Evolutionary conservation across 2,329 filamentous ascomycete genomes (phyloP).

Genomic region (Xylariaceae sp.): DNA sequence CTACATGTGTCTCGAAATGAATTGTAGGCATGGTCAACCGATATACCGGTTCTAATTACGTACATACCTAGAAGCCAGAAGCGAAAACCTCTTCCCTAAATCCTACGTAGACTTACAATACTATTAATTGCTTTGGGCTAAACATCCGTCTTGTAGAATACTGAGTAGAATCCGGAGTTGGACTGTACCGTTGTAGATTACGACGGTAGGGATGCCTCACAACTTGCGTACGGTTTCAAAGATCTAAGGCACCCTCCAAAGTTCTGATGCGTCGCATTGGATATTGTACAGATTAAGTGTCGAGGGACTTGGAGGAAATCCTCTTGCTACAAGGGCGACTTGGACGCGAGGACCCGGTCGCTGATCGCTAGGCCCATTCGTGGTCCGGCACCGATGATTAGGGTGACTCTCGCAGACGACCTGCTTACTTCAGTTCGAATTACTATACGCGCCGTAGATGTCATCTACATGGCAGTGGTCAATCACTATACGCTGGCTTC

Average conservation of each 20-base stretch:
- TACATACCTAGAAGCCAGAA: too few relatives aligned
- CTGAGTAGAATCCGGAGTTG: not conserved
- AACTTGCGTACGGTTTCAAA: not conserved
- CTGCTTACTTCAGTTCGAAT: not conserved
- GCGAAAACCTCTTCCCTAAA: too few relatives aligned
- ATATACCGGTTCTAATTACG: too few relatives aligned
- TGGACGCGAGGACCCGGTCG: not conserved
- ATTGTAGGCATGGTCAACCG: too few relatives aligned
- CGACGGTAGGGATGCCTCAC: not conserved
- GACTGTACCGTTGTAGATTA: not conserved
- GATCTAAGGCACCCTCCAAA: not conserved
- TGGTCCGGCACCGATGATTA: not conserved
- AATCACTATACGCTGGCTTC: not conserved
- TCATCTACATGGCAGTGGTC: not conserved
- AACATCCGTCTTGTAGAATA: too few relatives aligned
- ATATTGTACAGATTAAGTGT: not conserved
- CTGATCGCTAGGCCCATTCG: not conserved
- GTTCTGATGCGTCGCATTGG: not conserved
- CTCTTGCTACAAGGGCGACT: not conserved
- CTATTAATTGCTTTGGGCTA: too few relatives aligned
- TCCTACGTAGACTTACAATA: too few relatives aligned
- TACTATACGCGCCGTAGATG: not conserved
- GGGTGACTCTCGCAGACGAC: not conserved
- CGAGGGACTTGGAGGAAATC: not conserved
- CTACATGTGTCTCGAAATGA: not conserved